phyloP scores from a whole-genome alignment of 1,284 basidiomycete genomes.

The Exobasidium rhododendri region DNA sequence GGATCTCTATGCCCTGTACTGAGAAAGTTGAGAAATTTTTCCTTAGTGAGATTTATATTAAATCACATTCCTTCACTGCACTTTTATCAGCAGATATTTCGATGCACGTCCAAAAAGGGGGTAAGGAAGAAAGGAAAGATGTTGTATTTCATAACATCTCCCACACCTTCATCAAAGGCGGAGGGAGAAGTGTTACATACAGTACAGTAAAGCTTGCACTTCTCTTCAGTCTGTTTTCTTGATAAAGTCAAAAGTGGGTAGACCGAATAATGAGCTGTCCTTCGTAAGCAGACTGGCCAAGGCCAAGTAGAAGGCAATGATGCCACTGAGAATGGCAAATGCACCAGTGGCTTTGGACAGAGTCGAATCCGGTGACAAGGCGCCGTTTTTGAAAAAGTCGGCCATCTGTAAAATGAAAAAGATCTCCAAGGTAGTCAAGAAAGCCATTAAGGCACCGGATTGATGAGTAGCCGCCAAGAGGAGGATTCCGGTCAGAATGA shows the following conservation, averaged over 20 bases:
- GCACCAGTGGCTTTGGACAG: conserved; percentile 2
- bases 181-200: no score
- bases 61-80: no score
- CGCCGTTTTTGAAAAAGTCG: background rate
- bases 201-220: no score
- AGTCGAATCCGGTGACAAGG: background rate
- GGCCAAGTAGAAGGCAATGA: background rate
- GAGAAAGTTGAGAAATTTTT: no score
- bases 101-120: no score
- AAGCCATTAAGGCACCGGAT: background rate
- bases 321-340: background rate
- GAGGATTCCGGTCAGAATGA: background rate
- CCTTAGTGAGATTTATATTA: no score
- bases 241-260: background rate
- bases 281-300: background rate
- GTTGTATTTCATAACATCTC: no score
- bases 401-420: conserved; percentile 9
- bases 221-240: no score
- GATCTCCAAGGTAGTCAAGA: background rate
- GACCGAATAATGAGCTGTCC: conserved; percentile 2
- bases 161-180: no score
- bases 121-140: no score
- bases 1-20: no score
- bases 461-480: conserved; percentile 4
- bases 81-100: no score